These are phyloP conservation scores for Staphylotrichum tortipilum DNA, from an alignment of 495 filamentous ascomycete species.

Conservation along the genomic window DNA sequence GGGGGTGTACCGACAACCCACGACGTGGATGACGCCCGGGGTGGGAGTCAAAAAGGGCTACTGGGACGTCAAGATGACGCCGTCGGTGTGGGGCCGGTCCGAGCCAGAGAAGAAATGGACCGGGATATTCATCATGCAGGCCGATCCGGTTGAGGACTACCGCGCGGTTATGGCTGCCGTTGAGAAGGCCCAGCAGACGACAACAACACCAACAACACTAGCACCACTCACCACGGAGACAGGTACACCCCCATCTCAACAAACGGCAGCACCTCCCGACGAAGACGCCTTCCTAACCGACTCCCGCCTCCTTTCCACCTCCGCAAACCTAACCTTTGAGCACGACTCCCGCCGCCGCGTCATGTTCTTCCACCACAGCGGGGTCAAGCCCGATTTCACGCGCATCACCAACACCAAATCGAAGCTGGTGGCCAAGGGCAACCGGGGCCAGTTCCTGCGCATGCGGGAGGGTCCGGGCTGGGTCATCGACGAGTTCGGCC, in stretches of 20 bases:
- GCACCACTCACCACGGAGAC: background rate
- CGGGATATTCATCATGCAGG: conserved; percentile 19
- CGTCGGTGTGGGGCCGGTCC: conserved; percentile 5
- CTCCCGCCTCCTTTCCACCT: conserved; percentile 5
- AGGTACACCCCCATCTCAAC: no score
- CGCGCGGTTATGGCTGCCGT: conserved; percentile 12
- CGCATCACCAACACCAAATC: conserved; percentile 5
- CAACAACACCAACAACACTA: background rate
- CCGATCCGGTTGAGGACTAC: conserved; percentile 21
- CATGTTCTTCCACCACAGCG: conserved; percentile 50
- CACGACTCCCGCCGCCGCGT: conserved; percentile 4
- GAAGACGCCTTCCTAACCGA: conserved; percentile 5
- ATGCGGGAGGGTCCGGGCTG: conserved; percentile 27
- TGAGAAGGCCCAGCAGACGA: background rate
- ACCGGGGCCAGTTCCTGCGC: conserved; percentile 13
- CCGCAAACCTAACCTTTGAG: background rate
- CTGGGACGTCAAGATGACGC: conserved; percentile 37
- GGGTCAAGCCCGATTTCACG: conserved; percentile 45
- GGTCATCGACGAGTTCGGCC: conserved; percentile 28
- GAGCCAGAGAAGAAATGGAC: conserved; percentile 9
- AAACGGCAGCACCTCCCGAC: background rate
- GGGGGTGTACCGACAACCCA: conserved; percentile 3
- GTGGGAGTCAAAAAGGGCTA: conserved; percentile 23
- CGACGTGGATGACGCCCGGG: conserved; percentile 9
- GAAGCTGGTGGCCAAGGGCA: conserved; percentile 3